These are phyloP conservation scores for Lasiodiplodia gonubiensis DNA, from an alignment of 2,329 filamentous ascomycete genomes.

Conservation along the genomic window DNA sequence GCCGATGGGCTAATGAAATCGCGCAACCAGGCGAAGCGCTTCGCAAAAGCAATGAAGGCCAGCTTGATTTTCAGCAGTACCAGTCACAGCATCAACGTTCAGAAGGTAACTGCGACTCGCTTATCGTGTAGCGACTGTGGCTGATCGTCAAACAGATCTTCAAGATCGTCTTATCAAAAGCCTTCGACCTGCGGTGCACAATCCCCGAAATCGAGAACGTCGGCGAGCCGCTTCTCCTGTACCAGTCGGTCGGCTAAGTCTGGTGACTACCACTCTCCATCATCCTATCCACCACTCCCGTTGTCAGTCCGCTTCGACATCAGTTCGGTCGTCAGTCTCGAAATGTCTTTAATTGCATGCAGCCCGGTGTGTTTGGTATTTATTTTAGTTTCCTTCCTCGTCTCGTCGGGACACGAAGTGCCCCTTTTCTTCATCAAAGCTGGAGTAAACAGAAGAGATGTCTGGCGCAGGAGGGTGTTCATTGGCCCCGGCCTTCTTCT, in stretches of 20 bases:
- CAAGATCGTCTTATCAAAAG: conserved; percentile 98
- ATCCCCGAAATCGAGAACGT: conserved; percentile 99
- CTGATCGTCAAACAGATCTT: conserved; percentile 72
- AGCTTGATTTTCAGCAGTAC: conserved; percentile 98
- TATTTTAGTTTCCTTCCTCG: conserved; percentile 17
- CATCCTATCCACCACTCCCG: neutral
- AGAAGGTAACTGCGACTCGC: conserved; percentile 71
- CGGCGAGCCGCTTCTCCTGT: conserved; percentile 91
- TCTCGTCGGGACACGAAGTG: conserved; percentile 7
- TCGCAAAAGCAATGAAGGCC: conserved; percentile 97
- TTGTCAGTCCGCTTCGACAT: conserved; percentile 6
- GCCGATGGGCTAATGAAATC: conserved; percentile 14
- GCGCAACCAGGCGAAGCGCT: conserved; percentile 75
- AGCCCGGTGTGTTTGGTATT: conserved; percentile 25
- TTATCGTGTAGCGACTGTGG: conserved; percentile 9
- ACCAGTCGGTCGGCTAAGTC: conserved; percentile 55
- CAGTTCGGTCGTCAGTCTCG: conserved; percentile 11
- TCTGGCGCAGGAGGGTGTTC: conserved; percentile 22
- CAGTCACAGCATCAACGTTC: conserved; percentile 98
- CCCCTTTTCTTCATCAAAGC: conserved; percentile 9
- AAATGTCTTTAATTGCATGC: conserved; percentile 24
- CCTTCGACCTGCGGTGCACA: conserved; percentile 97
- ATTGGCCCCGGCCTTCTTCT: conserved; percentile 10
- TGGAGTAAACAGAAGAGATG: conserved; percentile 26
- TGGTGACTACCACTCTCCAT: neutral